Evolutionary conservation across 345 rosid genomes (phyloP).

Genomic region (Murraya paniculata): DNA sequence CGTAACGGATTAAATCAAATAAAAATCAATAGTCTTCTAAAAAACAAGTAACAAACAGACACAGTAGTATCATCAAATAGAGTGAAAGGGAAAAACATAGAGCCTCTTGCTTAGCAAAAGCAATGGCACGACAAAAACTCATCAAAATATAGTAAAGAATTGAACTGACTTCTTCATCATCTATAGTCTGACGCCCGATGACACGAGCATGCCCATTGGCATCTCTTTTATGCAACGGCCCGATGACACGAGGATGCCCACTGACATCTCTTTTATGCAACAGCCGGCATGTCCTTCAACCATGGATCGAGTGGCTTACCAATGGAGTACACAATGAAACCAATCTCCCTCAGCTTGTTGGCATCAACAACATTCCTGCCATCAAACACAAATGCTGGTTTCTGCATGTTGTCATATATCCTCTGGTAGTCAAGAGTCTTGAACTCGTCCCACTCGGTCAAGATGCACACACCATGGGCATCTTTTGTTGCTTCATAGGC

Average conservation of each 20-base stretch:
- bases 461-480: constrained; percentile 83
- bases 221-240: constrained; percentile 38
- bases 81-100: constrained; percentile 29
- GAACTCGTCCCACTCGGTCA: constrained; percentile 98
- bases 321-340: constrained; percentile 85
- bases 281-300: constrained; percentile 96
- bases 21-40: constrained; percentile 16
- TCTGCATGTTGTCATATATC: constrained; percentile 84
- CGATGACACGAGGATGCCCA: not conserved
- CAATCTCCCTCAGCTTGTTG: constrained; percentile 72
- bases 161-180: constrained; percentile 20
- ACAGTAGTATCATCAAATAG: constrained; percentile 17
- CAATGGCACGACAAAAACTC: constrained; percentile 21
- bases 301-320: constrained; percentile 92
- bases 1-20: constrained; percentile 8
- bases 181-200: constrained; percentile 1
- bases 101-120: constrained; percentile 23
- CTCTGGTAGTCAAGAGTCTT: constrained; percentile 67
- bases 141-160: constrained; percentile 29
- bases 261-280: constrained; percentile 35
- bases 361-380: constrained; percentile 70
- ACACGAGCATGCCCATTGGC: not conserved
- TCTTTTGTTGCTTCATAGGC: constrained; percentile 78
- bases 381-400: constrained; percentile 85
- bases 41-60: constrained; percentile 12